These are phyloP conservation scores for Nidula microcarpa DNA, from an alignment of 768 basidiomycete species.

Conservation along the genomic window DNA sequence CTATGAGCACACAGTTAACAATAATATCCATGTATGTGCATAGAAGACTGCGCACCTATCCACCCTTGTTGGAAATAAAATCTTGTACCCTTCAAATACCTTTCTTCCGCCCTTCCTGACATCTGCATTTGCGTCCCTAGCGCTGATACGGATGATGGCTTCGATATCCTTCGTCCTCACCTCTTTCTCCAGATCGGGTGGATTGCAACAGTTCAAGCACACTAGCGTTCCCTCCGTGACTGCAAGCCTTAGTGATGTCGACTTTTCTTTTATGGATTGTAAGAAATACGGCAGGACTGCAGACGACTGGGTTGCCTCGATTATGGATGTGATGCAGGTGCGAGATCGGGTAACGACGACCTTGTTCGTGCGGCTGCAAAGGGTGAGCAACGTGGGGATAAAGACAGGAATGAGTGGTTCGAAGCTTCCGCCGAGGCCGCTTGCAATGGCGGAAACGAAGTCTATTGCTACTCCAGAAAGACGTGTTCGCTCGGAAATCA, in stretches of 20 bases:
- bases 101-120: slow-evolving; percentile 66
- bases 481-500: slow-evolving; percentile 72
- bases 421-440: slow-evolving; percentile 56
- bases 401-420: slow-evolving; percentile 66
- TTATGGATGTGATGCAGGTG: slow-evolving; percentile 52
- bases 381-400: slow-evolving; percentile 60
- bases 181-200: slow-evolving; percentile 76
- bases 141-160: slow-evolving; percentile 59
- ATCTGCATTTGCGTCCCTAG: slow-evolving; percentile 73
- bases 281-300: slow-evolving; percentile 58
- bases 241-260: slow-evolving; percentile 54
- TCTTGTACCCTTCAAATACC: slow-evolving; percentile 74
- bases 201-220: slow-evolving; percentile 74
- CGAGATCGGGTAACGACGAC: slow-evolving; percentile 68
- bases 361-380: slow-evolving; percentile 78
- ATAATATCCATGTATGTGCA: background rate
- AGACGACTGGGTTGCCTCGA: slow-evolving; percentile 67
- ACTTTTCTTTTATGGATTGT: slow-evolving; percentile 66
- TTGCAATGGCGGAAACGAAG: slow-evolving; percentile 50
- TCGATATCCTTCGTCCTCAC: slow-evolving; percentile 64
- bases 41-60: slow-evolving; percentile 42
- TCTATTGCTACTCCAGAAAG: slow-evolving; percentile 68
- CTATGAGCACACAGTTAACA: slow-evolving; percentile 29
- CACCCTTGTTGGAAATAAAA: slow-evolving; percentile 64
- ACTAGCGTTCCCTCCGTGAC: slow-evolving; percentile 64